Evolutionary conservation across 2,329 filamentous ascomycete species (phyloP), one percentile per base, ranked within the genome.

Genomic region (Pezicula carpinea): DNA sequence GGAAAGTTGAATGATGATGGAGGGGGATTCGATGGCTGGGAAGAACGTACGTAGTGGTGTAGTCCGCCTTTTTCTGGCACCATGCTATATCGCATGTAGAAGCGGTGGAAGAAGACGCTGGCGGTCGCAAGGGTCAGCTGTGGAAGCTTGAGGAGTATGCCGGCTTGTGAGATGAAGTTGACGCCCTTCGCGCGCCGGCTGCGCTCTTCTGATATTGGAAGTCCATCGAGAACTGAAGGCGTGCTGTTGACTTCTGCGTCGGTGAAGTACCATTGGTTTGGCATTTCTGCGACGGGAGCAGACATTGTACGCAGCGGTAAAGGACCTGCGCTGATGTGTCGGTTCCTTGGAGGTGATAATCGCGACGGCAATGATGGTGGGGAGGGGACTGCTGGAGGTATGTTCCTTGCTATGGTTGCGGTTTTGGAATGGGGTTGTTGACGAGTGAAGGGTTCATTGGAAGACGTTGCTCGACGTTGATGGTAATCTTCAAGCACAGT

Each of bases 111-210:
- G 72, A 95, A 97, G 36, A 96, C 86, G 15, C 88, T 87, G 1
- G 93, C 93, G 0, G 95, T 95, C 68, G 87, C 91, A 35, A 99
- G 75, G 0, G 93, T 97, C 47, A 93, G 82, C 66, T 96, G 91
- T 11, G 92, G 92, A 42, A 97, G 73, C 64, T 95, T 92, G 44
- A 97, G 79, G 72, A 96, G 83, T 56, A 95, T 89, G 54, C 92
- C 93, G 38, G 92, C 89, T 66, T 96, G 91, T 53, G 89, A 85
- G 60, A 99, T 95, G 69, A 99, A 99, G 66, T 96, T 95, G 63
- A 96, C 85, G 39, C 93, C 92, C 66, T 97, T 97, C 51, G 87
- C 85, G 47, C 93, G 82, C 49, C 87, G 77, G 54, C 86, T 77
- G 52, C 89, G 78, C 70, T 97, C 93, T 62, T 93, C 84, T 23